Evolutionary conservation across 495 filamentous ascomycete genomes (phyloP).

Genomic region (Penicillium crystallinum): DNA sequence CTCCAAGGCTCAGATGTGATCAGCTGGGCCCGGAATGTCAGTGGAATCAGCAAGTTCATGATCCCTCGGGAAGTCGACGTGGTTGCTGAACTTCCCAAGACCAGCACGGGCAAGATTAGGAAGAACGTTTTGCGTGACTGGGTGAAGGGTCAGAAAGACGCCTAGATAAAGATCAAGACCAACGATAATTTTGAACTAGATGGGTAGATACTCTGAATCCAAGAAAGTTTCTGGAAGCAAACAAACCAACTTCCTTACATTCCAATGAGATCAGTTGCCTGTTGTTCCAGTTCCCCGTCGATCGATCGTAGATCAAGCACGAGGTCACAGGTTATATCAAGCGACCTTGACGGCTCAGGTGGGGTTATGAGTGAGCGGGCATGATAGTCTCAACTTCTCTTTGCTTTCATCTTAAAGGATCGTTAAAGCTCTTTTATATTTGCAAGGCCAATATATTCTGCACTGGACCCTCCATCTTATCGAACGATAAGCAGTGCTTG

Average conservation of each 20-base stretch:
- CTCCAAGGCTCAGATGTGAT: slow-evolving; percentile 70
- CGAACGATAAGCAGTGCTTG: slow-evolving; percentile 23
- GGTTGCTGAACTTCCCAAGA: slow-evolving; percentile 86
- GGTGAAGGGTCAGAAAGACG: slow-evolving; percentile 52
- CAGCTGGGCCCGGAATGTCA: slow-evolving; percentile 73
- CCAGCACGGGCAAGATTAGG: slow-evolving; percentile 90
- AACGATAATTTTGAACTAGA: background rate
- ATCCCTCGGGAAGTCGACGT: slow-evolving; percentile 90
- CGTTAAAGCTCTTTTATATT: background rate
- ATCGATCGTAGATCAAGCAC: slow-evolving; percentile 9
- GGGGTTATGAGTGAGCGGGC: too few species aligned
- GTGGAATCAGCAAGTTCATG: slow-evolving; percentile 89
- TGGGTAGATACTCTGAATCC: background rate
- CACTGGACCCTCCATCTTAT: slow-evolving; percentile 17
- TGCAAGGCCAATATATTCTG: background rate
- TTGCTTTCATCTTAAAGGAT: background rate
- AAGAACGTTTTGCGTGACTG: slow-evolving; percentile 91
- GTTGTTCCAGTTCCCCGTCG: background rate
- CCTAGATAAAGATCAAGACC: background rate
- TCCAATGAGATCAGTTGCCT: slow-evolving; percentile 8
- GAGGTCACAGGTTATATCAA: slow-evolving; percentile 10
- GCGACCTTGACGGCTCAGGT: background rate
- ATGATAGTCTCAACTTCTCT: background rate
- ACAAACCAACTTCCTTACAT: slow-evolving; percentile 1
- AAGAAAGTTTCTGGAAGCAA: background rate